A percentile compares a stretch with the other conserved stretches of the same genome.
These are phyloP conservation scores for Aurifilum marmelostoma DNA, from an alignment of 2,329 filamentous ascomycete genomes.

Conservation along the genomic window DNA sequence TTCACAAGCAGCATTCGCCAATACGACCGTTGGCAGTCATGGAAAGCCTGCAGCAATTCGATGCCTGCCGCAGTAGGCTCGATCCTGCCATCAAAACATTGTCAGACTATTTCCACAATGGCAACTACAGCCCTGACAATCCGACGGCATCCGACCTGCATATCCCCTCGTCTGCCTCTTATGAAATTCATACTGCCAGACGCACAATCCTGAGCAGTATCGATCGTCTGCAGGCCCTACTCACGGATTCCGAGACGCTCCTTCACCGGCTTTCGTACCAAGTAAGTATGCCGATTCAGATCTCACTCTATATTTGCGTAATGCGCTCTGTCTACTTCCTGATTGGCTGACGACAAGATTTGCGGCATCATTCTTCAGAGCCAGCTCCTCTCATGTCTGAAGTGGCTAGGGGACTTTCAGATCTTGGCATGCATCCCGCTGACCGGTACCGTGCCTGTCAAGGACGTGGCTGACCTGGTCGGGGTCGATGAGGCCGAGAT, in stretches of 20 bases:
- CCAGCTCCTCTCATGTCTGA: neutral
- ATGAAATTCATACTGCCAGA: neutral
- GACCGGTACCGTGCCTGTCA: constrained; percentile 25
- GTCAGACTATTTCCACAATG: neutral
- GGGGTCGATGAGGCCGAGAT: constrained; percentile 44
- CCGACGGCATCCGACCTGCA: neutral
- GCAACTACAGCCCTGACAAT: neutral
- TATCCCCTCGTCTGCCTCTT: neutral
- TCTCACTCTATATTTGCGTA: neutral
- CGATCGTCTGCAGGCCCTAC: neutral
- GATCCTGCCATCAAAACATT: neutral
- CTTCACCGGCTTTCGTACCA: neutral
- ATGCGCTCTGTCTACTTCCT: neutral
- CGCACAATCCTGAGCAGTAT: neutral
- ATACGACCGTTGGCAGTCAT: neutral
- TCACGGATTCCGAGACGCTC: neutral
- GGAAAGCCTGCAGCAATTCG: neutral
- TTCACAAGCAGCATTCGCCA: neutral
- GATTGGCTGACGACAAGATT: neutral
- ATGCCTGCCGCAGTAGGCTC: neutral
- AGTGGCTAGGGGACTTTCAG: neutral
- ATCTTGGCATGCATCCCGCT: neutral
- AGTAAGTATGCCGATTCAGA: neutral
- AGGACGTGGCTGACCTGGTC: constrained; percentile 47
- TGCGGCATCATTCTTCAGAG: neutral